Evolutionary conservation across 2,329 filamentous ascomycete species (phyloP), one percentile per base, ranked within the genome.

Genomic region (Penicillium corylophilum): DNA sequence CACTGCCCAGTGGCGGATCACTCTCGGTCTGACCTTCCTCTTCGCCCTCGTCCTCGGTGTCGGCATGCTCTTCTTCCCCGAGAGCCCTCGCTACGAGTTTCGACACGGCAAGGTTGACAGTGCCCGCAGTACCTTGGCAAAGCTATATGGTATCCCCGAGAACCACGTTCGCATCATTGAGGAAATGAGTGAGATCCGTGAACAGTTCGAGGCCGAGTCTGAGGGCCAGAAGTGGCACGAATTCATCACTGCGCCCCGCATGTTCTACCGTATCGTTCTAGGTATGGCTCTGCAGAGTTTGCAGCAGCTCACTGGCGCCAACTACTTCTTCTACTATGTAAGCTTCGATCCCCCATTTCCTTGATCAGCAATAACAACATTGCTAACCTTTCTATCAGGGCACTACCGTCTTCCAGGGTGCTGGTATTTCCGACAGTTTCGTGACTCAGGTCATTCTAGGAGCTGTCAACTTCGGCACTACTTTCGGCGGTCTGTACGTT

Each of bases 401-500:
- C 24, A 70, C 68, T 5, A 70, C 67, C 39, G 67, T 70, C 48
- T 90, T 90, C 69, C 50, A 81, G 56, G 81, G 84, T 3, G 83
- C 86, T 10, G 85, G 84, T 53, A 79, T 89, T 50, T 71, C 79
- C 0, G 83, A 89, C 67, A 81, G 82, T 12, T 85, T 84, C 60
- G 72, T 82, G 51, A 84, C 82, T 0, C 83, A 86, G 63, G 79
- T 86, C 59, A 87, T 88, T 48, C 77, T 87, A 6, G 76, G 76
- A 26, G 82, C 82, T 22, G 83, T 90, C 64, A 90, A 90, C 65
- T 85, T 89, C 15, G 78, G 73, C 47, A 81, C 79, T 60, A 88
- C 85, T 3, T 83, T 89, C 51, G 79, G 79, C 46, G 86, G 85
- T 40, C 75, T 90, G 5, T 89, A 83, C 63, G 78, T 89, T 13